Evolutionary conservation across 2,329 filamentous ascomycete species (phyloP).

Genomic region (Penicillium thymicola): DNA sequence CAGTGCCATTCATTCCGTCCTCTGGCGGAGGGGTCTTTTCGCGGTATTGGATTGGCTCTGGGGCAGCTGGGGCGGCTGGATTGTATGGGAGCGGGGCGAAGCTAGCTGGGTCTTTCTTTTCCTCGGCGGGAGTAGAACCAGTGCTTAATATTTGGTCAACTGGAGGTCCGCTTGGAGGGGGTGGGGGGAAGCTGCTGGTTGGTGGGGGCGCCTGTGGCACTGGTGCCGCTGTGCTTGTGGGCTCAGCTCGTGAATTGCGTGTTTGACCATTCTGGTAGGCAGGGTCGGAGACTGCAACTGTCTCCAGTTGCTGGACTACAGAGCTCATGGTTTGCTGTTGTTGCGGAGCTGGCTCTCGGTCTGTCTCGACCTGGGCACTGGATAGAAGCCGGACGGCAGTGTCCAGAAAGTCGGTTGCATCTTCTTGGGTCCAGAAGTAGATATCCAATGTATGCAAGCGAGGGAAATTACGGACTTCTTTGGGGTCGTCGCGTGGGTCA

Average conservation of each 20-base stretch:
- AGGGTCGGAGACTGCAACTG: constrained; percentile 56
- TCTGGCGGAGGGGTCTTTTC: constrained; percentile 64
- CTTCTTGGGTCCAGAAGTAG: constrained; percentile 62
- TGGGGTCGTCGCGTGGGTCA: constrained; percentile 52
- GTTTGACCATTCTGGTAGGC: constrained; percentile 47
- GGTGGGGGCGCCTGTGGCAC: constrained; percentile 19
- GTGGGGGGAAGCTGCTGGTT: constrained; percentile 25
- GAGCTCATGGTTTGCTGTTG: constrained; percentile 50
- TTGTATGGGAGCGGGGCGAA: constrained; percentile 61
- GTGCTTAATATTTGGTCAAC: constrained; percentile 14
- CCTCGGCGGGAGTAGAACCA: constrained; percentile 15
- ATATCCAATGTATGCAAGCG: constrained; percentile 60
- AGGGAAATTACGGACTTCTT: constrained; percentile 50
- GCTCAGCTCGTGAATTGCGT: constrained; percentile 36
- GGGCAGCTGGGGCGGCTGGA: constrained; percentile 62
- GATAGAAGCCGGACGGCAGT: constrained; percentile 38
- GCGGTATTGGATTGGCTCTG: constrained; percentile 62
- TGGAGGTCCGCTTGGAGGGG: constrained; percentile 24
- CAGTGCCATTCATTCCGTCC: constrained; percentile 51
- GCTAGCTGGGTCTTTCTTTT: constrained; percentile 31
- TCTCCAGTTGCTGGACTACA: constrained; percentile 62
- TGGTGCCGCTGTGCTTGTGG: constrained; percentile 15
- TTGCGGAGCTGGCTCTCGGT: constrained; percentile 43
- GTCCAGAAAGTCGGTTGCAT: constrained; percentile 55
- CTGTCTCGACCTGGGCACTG: constrained; percentile 46